A percentile compares a stretch with the other conserved stretches of the same genome.
Evolutionary conservation across 2,329 filamentous ascomycete species (phyloP).

Genomic region (Apiospora koreana): DNA sequence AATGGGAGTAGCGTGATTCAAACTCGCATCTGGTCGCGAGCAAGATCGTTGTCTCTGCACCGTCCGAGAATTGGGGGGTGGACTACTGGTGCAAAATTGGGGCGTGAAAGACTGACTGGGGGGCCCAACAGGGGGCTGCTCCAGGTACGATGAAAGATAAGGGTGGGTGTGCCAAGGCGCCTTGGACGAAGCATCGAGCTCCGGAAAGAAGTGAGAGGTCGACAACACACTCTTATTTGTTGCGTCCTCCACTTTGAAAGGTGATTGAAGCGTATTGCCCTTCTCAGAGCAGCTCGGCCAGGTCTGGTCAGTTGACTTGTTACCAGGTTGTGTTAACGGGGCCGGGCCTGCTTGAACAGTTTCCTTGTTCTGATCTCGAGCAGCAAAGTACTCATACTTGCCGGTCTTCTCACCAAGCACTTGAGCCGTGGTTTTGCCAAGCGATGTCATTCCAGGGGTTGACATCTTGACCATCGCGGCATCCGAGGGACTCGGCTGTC

Average conservation of each 20-base stretch:
- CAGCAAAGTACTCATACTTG: conserved; percentile 41
- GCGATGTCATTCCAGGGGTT: conserved; percentile 29
- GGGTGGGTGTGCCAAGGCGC: not conserved
- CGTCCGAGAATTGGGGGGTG: not conserved
- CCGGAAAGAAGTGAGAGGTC: conserved; percentile 12
- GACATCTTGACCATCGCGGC: conserved; percentile 32
- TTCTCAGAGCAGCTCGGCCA: not conserved
- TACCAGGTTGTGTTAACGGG: not conserved
- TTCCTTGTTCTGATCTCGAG: conserved; percentile 39
- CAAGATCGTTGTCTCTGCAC: not conserved
- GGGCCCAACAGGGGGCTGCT: conserved; percentile 20
- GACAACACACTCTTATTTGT: not conserved
- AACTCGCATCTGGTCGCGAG: not conserved
- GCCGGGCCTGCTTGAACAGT: not conserved
- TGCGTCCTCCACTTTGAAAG: not conserved
- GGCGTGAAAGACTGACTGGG: not conserved
- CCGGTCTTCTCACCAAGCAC: conserved; percentile 37
- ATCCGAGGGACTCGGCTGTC: conserved; percentile 32
- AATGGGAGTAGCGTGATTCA: not conserved
- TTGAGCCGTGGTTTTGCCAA: conserved; percentile 28
- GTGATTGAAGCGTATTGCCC: not conserved
- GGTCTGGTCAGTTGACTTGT: not conserved
- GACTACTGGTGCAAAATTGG: not conserved
- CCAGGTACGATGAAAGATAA: not conserved
- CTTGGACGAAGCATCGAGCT: conserved; percentile 9